phyloP scores from a whole-genome alignment of 805 yeast species.

The Myxozyma udenii region DNA sequence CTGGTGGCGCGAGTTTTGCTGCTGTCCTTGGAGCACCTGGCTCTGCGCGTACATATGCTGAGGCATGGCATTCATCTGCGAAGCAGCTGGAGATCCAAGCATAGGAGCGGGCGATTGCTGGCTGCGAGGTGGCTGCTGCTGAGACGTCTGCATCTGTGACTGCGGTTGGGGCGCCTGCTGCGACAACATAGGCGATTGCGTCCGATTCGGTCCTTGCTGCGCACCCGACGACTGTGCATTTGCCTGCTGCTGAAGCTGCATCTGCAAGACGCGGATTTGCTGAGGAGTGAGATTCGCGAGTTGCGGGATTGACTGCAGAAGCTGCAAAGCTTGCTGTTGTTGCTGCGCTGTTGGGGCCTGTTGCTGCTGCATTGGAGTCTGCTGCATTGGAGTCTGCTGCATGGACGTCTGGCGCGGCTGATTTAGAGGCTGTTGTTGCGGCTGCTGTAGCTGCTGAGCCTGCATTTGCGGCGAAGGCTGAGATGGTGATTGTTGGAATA shows the following conservation, averaged over 20 bases:
- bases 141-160: background rate
- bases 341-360: background rate
- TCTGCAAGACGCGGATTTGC: background rate
- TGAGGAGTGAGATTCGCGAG: background rate
- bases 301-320: background rate
- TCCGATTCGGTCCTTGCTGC: conserved; percentile 1
- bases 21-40: background rate
- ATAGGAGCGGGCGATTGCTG: background rate
- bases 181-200: background rate
- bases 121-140: background rate
- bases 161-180: conserved; percentile 12
- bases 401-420: background rate
- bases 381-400: background rate
- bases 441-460: conserved; percentile 6
- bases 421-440: background rate
- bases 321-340: background rate
- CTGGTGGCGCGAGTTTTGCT: background rate
- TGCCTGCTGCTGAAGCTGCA: conserved; percentile 10
- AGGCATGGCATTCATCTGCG: background rate
- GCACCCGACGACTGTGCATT: background rate
- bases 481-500: background rate
- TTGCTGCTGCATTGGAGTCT: background rate
- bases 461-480: background rate
- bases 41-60: background rate
- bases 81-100: background rate